Base-by-base conservation (phyloP, 495 filamentous ascomycete species). In the Hypoxylon intermedium region DNA sequence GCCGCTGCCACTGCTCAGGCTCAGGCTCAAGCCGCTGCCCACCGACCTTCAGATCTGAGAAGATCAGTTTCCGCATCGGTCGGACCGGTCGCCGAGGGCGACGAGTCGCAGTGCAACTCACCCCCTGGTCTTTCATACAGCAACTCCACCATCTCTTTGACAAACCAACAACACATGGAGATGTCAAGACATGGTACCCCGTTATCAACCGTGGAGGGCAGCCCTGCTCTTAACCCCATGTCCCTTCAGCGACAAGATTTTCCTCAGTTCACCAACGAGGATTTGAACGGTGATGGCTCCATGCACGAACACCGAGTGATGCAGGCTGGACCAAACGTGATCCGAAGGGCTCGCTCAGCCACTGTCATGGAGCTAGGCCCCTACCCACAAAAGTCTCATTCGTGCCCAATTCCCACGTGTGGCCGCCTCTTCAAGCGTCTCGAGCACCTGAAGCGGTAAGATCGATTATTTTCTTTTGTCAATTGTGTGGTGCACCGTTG, bases 381-480 rank as follows among this genome's bases (percentile, higher is more conserved):
- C 34, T 98, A 98, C 72, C 93, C 94, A 9, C 91, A 95, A 65
- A 98, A 98, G 73, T 93, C 91, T 7, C 94, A 98, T 73, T 96
- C 92, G 6, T 98, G 94, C 78, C 94, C 94, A n/a, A 98, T 98
- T 71, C 95, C 95, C 20, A 92, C 92, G 19, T 98, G 94, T 73
- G 94, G 95, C 37, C 88, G 95, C 72, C 83, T 97, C 61, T 98
- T 98, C 83, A 98, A 98, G 86, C 87, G 94, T 71, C 85, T 98
- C 81, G 94, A 98, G 76, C 94, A 98, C 82, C 85, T 98, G 67
- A 98, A 98, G 82, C 88, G 94, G 91, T 96, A 90, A 85, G 90
- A 76, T 74, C 69, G 68, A 57, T 55, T 60, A 43, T 71, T 76
- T 76, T 77, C 74, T 71, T 82, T 80, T 86, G 69, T 78, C 67